A percentile compares a stretch with the other conserved stretches of the same genome.
These are phyloP conservation scores for Pythium apleroticum DNA, from an alignment of 352 stramenopile species.

Conservation along the genomic window DNA sequence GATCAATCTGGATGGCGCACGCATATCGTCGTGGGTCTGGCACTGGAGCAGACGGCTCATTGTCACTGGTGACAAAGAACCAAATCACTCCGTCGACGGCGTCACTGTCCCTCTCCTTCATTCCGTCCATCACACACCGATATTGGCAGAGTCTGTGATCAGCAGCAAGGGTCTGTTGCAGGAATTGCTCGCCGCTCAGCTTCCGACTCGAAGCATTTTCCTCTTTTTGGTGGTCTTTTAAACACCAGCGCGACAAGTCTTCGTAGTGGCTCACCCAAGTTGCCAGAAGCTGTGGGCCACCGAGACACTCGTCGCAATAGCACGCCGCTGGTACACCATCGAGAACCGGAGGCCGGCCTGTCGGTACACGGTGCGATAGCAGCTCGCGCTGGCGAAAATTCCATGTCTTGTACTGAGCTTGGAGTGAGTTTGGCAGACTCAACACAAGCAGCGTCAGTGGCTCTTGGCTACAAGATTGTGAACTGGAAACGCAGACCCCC, in stretches of 20 bases:
- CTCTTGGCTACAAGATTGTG: not conserved
- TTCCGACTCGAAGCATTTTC: not conserved
- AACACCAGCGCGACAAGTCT: slow-evolving; percentile 45
- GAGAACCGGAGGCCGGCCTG: slow-evolving; percentile 32
- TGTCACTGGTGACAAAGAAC: not conserved
- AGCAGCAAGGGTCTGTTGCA: slow-evolving; percentile 7
- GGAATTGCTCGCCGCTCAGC: slow-evolving; percentile 4
- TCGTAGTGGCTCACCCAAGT: slow-evolving; percentile 60
- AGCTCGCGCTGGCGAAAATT: slow-evolving; percentile 38
- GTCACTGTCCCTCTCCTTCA: not conserved
- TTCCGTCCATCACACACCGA: not conserved
- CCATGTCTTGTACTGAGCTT: slow-evolving; percentile 39
- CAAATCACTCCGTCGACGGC: not conserved
- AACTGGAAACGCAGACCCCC: slow-evolving; percentile 26
- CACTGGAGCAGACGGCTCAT: not conserved
- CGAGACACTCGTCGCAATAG: slow-evolving; percentile 55
- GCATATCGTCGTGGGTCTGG: slow-evolving; percentile 4
- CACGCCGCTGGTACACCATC: slow-evolving; percentile 47
- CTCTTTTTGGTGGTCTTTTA: not conserved
- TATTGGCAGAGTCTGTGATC: not conserved
- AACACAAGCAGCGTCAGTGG: slow-evolving; percentile 10
- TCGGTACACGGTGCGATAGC: slow-evolving; percentile 35
- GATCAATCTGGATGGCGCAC: slow-evolving; percentile 23
- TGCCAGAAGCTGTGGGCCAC: slow-evolving; percentile 41
- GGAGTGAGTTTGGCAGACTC: slow-evolving; percentile 12